Evolutionary conservation across 148 eudicot genomes (phyloP).

Genomic region (Heliamphora exappendiculata): DNA sequence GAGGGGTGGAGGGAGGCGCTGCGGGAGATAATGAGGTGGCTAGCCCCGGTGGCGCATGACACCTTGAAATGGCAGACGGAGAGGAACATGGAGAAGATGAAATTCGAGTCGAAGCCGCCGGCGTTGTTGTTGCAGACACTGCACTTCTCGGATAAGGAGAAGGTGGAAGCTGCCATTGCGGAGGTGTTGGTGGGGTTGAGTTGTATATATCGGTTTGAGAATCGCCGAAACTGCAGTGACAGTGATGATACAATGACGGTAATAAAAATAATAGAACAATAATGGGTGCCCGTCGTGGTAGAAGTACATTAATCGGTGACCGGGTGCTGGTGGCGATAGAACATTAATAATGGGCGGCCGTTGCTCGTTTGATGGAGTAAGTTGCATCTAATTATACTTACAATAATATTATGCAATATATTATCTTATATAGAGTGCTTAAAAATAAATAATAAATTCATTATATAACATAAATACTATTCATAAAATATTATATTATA

Average conservation of each 20-base stretch:
- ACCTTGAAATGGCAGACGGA: constrained; percentile 68
- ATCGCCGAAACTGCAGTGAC: constrained; percentile 15
- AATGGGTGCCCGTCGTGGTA: no score
- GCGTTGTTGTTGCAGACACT: constrained; percentile 68
- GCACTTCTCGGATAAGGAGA: constrained; percentile 69
- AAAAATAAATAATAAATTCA: no score
- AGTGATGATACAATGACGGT: no score
- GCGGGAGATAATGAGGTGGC: constrained; percentile 58
- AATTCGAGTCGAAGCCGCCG: constrained; percentile 42
- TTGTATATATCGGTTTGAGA: constrained; percentile 42
- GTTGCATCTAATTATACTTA: background rate
- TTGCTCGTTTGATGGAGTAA: constrained; percentile 10
- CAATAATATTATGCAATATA: no score
- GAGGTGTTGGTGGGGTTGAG: constrained; percentile 64
- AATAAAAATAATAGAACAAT: no score
- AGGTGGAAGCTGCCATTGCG: constrained; percentile 62
- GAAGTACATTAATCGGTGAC: no score
- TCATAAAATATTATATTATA: no score
- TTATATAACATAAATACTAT: no score
- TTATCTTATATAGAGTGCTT: no score
- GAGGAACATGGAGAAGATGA: constrained; percentile 53
- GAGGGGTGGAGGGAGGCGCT: constrained; percentile 74
- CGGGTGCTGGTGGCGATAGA: background rate
- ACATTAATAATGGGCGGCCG: background rate
- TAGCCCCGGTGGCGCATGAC: constrained; percentile 60